Percentiles rank a stretch among this genome's conserved stretches.
phyloP scores from a whole-genome alignment of 352 stramenopile species.

The Globisporangium echinulatum region DNA sequence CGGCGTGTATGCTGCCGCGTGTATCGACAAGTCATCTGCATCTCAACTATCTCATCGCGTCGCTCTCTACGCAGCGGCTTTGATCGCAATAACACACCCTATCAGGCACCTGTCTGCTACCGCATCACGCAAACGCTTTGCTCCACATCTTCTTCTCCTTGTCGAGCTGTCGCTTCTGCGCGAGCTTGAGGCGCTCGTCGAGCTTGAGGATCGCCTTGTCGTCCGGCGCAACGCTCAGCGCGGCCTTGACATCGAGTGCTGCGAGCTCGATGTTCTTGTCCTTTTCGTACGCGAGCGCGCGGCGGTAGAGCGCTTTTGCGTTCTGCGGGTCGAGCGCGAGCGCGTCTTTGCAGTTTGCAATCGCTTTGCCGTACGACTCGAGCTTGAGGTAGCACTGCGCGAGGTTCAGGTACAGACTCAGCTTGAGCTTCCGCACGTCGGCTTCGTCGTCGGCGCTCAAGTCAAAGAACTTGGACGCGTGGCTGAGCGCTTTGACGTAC shows the following conservation, averaged over 20 bases:
- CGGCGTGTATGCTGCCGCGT: too few species aligned
- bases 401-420: slow-evolving; percentile 90
- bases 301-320: slow-evolving; percentile 85
- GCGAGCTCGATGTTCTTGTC: slow-evolving; percentile 81
- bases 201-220: slow-evolving; percentile 77
- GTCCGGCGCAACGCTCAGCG: slow-evolving; percentile 47
- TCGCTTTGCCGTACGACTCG: slow-evolving; percentile 80
- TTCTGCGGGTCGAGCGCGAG: slow-evolving; percentile 66
- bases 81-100: too few species aligned
- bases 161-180: slow-evolving; percentile 70
- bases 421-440: slow-evolving; percentile 86
- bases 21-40: neutral
- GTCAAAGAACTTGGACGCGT: slow-evolving; percentile 92
- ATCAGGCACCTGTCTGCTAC: too few species aligned
- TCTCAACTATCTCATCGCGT: neutral
- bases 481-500: slow-evolving; percentile 89
- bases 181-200: slow-evolving; percentile 60
- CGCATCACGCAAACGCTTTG: slow-evolving; percentile 61
- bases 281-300: slow-evolving; percentile 82
- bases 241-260: slow-evolving; percentile 49
- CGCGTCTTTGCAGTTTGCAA: slow-evolving; percentile 83
- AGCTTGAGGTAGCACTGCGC: slow-evolving; percentile 93
- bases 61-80: neutral
- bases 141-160: slow-evolving; percentile 91
- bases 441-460: slow-evolving; percentile 68